Conservation (phyloP, 2,329 filamentous ascomycete species). For the Claviceps pazoutovae region DNA sequence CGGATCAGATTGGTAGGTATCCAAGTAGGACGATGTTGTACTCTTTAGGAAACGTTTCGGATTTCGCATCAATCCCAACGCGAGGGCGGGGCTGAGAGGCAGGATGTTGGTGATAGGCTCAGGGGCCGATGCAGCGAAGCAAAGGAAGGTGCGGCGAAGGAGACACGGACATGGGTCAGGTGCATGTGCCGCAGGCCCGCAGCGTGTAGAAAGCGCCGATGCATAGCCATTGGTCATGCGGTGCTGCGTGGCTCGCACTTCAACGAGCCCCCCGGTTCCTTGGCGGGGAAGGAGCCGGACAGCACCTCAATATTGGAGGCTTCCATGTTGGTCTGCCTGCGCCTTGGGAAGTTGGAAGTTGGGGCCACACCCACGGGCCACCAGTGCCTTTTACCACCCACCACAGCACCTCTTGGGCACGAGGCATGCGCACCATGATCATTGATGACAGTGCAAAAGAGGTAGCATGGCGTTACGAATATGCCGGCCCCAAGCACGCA, state of each 20-base stretch:
- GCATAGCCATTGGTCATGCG: neutral
- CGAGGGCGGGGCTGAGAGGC: neutral
- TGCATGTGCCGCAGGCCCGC: neutral
- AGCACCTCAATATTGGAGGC: too few relatives aligned
- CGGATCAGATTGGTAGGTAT: neutral
- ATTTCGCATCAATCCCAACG: neutral
- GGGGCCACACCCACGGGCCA: too few relatives aligned
- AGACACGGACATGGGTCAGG: neutral
- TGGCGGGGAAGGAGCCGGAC: too few relatives aligned
- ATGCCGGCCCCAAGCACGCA: too few relatives aligned
- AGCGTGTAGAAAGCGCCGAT: neutral
- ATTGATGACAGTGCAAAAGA: too few relatives aligned
- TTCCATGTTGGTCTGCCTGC: too few relatives aligned
- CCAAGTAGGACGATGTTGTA: neutral
- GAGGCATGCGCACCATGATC: too few relatives aligned
- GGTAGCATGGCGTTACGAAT: too few relatives aligned
- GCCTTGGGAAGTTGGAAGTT: too few relatives aligned
- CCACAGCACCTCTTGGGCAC: too few relatives aligned
- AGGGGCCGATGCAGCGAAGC: constrained; percentile 2
- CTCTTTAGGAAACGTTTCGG: neutral
- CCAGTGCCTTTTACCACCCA: too few relatives aligned
- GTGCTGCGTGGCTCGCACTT: neutral
- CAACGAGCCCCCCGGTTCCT: neutral
- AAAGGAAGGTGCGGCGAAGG: constrained; percentile 3
- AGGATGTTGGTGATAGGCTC: neutral